A percentile compares a stretch with the other conserved stretches of the same genome.
These are phyloP conservation scores for Gliomastix tumulicola DNA, from an alignment of 2,329 filamentous ascomycete species.

Conservation along the genomic window DNA sequence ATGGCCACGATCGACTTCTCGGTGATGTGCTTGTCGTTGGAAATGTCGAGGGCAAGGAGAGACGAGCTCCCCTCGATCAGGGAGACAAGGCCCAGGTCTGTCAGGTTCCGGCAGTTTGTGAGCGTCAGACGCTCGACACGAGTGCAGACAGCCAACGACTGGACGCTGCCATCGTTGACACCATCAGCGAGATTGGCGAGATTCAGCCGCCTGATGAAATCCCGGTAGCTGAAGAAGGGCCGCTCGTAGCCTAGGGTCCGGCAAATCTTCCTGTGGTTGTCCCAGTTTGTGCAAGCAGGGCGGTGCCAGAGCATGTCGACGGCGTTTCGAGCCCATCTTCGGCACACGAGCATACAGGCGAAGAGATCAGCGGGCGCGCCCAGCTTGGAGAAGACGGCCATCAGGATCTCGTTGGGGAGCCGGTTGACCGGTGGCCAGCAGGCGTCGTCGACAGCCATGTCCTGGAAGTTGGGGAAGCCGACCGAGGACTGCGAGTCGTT, in stretches of 20 bases:
- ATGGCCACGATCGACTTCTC: slow-evolving; percentile 73
- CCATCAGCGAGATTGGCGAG: slow-evolving; percentile 67
- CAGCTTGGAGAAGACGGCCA: slow-evolving; percentile 84
- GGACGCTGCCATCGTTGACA: slow-evolving; percentile 84
- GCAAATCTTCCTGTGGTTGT: slow-evolving; percentile 74
- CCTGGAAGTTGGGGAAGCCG: slow-evolving; percentile 69
- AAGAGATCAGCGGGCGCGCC: slow-evolving; percentile 69
- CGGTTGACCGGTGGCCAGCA: slow-evolving; percentile 74
- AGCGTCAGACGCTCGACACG: slow-evolving; percentile 87
- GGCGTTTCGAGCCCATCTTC: slow-evolving; percentile 85
- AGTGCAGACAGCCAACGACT: slow-evolving; percentile 77
- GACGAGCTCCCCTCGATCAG: slow-evolving; percentile 74
- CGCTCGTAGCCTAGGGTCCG: slow-evolving; percentile 62
- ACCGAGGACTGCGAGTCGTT: slow-evolving; percentile 94
- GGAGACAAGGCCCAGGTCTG: slow-evolving; percentile 73
- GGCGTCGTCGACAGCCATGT: slow-evolving; percentile 63
- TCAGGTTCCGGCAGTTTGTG: slow-evolving; percentile 80
- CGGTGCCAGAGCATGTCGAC: slow-evolving; percentile 94
- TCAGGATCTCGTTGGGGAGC: slow-evolving; percentile 90
- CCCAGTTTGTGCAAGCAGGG: slow-evolving; percentile 82
- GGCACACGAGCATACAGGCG: slow-evolving; percentile 89
- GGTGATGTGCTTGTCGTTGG: slow-evolving; percentile 75
- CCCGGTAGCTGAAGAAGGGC: slow-evolving; percentile 84
- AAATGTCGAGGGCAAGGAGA: slow-evolving; percentile 85
- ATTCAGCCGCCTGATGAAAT: slow-evolving; percentile 89